Conservation (phyloP, 1,284 basidiomycete genomes). For the Austroboletus novae-zelandiae region DNA sequence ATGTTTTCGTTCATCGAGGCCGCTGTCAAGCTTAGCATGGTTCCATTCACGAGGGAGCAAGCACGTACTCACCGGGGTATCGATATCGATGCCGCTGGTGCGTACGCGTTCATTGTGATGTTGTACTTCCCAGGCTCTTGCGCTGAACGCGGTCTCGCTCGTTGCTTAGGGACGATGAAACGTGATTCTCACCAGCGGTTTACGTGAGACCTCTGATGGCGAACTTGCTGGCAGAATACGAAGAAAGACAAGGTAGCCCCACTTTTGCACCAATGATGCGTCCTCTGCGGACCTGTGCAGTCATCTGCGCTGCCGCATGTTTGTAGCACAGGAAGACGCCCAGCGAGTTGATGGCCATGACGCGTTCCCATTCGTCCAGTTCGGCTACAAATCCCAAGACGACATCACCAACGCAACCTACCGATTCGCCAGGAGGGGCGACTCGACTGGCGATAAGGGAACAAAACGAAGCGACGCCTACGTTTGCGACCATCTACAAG, state of each 20-base stretch:
- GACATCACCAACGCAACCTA: too few relatives aligned
- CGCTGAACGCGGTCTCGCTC: constrained; percentile 10
- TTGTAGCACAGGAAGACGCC: constrained; percentile 35
- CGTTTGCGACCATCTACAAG: constrained; percentile 18
- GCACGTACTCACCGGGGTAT: constrained; percentile 19
- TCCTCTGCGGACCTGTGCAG: constrained; percentile 37
- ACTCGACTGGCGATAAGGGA: constrained; percentile 7
- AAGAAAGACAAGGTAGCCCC: constrained; percentile 1
- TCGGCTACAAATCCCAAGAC: constrained; percentile 12
- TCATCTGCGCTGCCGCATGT: constrained; percentile 35
- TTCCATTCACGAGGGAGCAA: neutral
- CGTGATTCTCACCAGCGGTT: constrained; percentile 9
- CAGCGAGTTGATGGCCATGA: constrained; percentile 28
- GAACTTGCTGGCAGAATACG: constrained; percentile 32
- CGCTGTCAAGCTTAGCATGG: neutral
- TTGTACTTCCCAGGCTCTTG: constrained; percentile 31
- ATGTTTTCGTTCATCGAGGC: neutral
- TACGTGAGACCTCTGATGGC: constrained; percentile 32
- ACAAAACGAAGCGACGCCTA: neutral
- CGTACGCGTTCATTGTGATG: constrained; percentile 24
- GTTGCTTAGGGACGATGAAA: too few relatives aligned
- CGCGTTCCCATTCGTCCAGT: constrained; percentile 23
- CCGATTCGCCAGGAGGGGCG: too few relatives aligned
- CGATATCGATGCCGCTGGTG: constrained; percentile 14
- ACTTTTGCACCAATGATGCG: constrained; percentile 35